Percentiles rank a stretch among this genome's conserved stretches.
Evolutionary conservation across 106 monocot species (phyloP).

Genomic region (Alisma plantagoaquatica): DNA sequence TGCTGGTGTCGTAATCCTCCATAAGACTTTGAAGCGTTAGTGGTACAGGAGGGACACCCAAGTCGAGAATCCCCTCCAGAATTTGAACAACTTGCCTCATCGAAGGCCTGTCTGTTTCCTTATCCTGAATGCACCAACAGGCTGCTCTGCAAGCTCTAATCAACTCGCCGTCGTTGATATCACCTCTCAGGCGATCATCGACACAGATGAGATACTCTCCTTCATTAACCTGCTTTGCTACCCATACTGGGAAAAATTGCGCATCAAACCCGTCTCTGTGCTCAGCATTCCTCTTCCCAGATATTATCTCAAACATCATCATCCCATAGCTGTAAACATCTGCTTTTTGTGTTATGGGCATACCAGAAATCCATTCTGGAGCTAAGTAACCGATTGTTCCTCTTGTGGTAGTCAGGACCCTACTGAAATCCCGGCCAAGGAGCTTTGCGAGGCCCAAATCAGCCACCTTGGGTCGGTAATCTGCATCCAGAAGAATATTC

Average conservation of each 20-base stretch:
- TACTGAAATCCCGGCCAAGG: slow-evolving; percentile 2
- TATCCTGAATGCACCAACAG: too few relatives aligned
- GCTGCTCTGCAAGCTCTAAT: slow-evolving; percentile 29
- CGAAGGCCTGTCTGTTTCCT: slow-evolving; percentile 17
- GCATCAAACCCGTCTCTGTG: neutral
- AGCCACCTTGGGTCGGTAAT: slow-evolving; percentile 1
- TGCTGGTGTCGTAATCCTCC: too few relatives aligned
- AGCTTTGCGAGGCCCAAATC: slow-evolving; percentile 8
- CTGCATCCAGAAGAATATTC: too few relatives aligned
- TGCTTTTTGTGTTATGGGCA: slow-evolving; percentile 1
- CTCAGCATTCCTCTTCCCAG: slow-evolving; percentile 5
- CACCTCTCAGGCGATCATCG: slow-evolving; percentile 17
- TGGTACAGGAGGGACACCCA: slow-evolving; percentile 22
- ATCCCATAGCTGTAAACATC: too few relatives aligned
- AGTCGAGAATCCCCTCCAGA: slow-evolving; percentile 20
- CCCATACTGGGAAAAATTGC: slow-evolving; percentile 3
- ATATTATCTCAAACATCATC: too few relatives aligned
- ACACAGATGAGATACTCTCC: slow-evolving; percentile 11
- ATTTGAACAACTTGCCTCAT: slow-evolving; percentile 28
- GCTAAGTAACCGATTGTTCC: slow-evolving; percentile 6
- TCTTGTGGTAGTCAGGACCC: too few relatives aligned
- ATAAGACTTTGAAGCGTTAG: neutral
- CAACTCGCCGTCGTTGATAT: slow-evolving; percentile 17
- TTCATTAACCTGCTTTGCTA: neutral
- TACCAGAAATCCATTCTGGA: slow-evolving; percentile 8